Percentiles rank a stretch among this genome's conserved stretches.
phyloP scores from a whole-genome alignment of 306 rosid species.

The Astragalus glycyphyllos region DNA sequence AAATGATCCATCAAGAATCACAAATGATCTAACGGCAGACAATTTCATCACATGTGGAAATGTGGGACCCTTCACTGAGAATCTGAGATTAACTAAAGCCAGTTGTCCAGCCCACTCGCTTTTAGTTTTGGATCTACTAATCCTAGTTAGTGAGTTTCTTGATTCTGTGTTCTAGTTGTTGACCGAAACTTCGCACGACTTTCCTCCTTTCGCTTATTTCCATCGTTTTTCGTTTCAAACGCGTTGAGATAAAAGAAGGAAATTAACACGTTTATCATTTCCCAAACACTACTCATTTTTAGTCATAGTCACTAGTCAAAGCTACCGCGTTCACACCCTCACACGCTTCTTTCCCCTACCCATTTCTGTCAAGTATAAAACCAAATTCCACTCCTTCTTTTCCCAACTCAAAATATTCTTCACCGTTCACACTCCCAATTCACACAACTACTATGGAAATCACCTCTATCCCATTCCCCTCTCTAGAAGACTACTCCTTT shows the following conservation, averaged over 20 bases:
- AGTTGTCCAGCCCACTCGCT: background rate
- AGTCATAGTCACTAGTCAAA: slow-evolving; percentile 44
- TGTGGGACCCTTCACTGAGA: too few relatives aligned
- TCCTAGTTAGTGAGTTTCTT: background rate
- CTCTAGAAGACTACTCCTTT: slow-evolving; percentile 54
- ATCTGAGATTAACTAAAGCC: background rate
- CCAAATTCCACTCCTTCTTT: background rate
- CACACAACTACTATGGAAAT: slow-evolving; percentile 61
- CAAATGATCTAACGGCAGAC: too few relatives aligned
- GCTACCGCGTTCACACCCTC: slow-evolving; percentile 30
- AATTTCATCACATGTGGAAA: too few relatives aligned
- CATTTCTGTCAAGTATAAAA: background rate
- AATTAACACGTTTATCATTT: slow-evolving; percentile 18
- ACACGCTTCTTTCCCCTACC: background rate
- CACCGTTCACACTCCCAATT: slow-evolving; percentile 53
- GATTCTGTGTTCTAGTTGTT: background rate
- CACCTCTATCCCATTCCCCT: slow-evolving; percentile 43
- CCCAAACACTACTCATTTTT: background rate
- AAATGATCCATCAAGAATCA: too few relatives aligned
- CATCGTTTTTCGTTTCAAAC: slow-evolving; percentile 19
- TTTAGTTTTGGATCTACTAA: slow-evolving; percentile 2
- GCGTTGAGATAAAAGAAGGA: background rate
- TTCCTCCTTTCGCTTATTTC: background rate
- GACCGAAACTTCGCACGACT: slow-evolving; percentile 22
- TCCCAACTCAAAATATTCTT: slow-evolving; percentile 23